Conservation (phyloP, 768 basidiomycete genomes). For the Pholiota microspora region DNA sequence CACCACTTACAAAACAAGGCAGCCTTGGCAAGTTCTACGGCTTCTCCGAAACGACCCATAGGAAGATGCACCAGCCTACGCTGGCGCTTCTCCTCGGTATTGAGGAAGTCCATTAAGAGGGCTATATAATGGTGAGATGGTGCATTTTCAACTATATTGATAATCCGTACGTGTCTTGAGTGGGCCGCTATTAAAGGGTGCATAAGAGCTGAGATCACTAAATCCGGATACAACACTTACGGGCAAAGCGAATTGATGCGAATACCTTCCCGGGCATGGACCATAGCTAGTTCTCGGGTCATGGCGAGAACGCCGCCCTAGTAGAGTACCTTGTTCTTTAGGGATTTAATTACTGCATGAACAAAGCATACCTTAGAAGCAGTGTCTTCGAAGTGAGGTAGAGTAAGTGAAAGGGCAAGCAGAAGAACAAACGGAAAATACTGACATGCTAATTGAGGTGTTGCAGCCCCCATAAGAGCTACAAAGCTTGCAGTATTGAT, state of each 20-base stretch:
- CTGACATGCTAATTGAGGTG: slow-evolving; percentile 92
- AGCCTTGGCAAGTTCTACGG: slow-evolving; percentile 89
- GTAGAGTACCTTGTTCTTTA: slow-evolving; percentile 6
- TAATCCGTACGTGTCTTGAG: slow-evolving; percentile 81
- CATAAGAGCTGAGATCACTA: neutral
- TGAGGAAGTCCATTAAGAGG: slow-evolving; percentile 96
- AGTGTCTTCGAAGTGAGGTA: slow-evolving; percentile 66
- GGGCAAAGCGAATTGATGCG: slow-evolving; percentile 96
- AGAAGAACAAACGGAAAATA: neutral
- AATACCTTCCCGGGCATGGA: slow-evolving; percentile 97
- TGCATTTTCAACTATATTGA: neutral
- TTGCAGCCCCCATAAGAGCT: slow-evolving; percentile 92
- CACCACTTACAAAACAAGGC: slow-evolving; percentile 80
- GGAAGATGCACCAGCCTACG: slow-evolving; percentile 89
- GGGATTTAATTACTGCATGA: neutral
- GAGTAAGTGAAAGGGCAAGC: slow-evolving; percentile 2
- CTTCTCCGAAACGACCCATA: slow-evolving; percentile 98
- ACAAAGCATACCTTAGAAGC: slow-evolving; percentile 72
- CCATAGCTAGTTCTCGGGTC: slow-evolving; percentile 97
- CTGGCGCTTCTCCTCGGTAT: slow-evolving; percentile 93
- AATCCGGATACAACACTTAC: slow-evolving; percentile 43
- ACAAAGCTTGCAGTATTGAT: slow-evolving; percentile 99
- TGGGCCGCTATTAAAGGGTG: slow-evolving; percentile 63
- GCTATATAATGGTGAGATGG: slow-evolving; percentile 43
- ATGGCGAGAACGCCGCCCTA: slow-evolving; percentile 97